phyloP scores from a whole-genome alignment of 441 rosid species.

The Populus hybrid region DNA sequence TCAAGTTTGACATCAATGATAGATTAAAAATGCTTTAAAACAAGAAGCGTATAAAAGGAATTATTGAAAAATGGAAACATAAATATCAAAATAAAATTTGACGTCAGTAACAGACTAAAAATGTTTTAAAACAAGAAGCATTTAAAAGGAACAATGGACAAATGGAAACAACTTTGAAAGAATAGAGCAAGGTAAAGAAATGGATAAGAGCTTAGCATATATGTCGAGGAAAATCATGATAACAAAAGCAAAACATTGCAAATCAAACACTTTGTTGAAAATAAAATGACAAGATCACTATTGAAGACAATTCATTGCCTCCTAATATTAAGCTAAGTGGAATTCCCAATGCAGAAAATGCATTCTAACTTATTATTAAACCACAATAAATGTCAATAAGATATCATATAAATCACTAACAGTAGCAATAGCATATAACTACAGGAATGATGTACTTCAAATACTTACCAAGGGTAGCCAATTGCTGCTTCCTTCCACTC shows the following conservation, averaged over 20 bases:
- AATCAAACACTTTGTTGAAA: background rate
- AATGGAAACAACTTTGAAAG: background rate
- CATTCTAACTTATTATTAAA: background rate
- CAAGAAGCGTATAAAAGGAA: background rate
- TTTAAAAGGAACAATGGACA: background rate
- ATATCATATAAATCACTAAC: background rate
- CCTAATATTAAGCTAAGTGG: background rate
- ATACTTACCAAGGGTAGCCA: conserved; percentile 78
- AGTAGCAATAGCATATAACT: background rate
- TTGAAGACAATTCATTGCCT: background rate
- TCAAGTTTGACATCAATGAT: background rate
- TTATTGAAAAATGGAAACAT: background rate
- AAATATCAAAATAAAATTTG: conserved; percentile 4
- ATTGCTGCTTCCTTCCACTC: conserved; percentile 88
- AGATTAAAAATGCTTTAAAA: background rate
- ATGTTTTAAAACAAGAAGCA: background rate
- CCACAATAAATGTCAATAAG: background rate
- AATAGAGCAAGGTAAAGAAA: background rate
- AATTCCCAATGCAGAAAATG: background rate
- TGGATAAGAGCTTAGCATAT: background rate
- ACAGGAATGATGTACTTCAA: conserved; percentile 8
- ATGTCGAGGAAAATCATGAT: background rate
- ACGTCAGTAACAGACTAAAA: background rate
- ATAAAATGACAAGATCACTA: background rate
- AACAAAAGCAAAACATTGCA: background rate